A percentile compares a stretch with the other conserved stretches of the same genome.
Evolutionary conservation across 2,329 filamentous ascomycete species (phyloP).

Genomic region (Exophiala xenobiotica): DNA sequence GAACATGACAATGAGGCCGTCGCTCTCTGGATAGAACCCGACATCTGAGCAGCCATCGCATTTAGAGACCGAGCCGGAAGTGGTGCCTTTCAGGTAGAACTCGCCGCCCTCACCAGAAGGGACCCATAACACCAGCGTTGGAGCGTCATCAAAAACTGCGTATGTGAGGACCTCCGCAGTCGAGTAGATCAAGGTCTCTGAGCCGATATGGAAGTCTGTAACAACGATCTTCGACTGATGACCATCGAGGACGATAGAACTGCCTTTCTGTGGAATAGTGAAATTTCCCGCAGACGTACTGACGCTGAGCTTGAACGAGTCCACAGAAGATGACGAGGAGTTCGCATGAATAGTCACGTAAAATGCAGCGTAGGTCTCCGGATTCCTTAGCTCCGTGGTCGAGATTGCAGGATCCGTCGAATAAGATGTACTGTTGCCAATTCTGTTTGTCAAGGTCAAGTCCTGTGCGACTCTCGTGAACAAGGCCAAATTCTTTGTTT

Average conservation of each 20-base stretch:
- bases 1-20: background rate
- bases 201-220: background rate
- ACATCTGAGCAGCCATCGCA: background rate
- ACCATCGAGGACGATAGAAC: background rate
- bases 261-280: background rate
- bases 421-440: conserved; percentile 1
- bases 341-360: conserved; percentile 1
- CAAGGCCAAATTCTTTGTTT: background rate
- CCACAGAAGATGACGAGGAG: background rate
- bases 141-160: background rate
- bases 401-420: background rate
- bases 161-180: background rate
- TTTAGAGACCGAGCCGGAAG: background rate
- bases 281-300: background rate
- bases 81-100: background rate
- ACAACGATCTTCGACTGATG: background rate
- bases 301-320: background rate
- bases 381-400: background rate
- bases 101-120: background rate
- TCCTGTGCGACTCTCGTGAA: background rate
- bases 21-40: background rate
- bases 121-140: background rate
- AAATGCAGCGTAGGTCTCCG: background rate
- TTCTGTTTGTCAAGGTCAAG: background rate
- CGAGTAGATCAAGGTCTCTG: conserved; percentile 1